Conservation (phyloP, 148 eudicot species). For the Salicornia ramosissima region DNA sequence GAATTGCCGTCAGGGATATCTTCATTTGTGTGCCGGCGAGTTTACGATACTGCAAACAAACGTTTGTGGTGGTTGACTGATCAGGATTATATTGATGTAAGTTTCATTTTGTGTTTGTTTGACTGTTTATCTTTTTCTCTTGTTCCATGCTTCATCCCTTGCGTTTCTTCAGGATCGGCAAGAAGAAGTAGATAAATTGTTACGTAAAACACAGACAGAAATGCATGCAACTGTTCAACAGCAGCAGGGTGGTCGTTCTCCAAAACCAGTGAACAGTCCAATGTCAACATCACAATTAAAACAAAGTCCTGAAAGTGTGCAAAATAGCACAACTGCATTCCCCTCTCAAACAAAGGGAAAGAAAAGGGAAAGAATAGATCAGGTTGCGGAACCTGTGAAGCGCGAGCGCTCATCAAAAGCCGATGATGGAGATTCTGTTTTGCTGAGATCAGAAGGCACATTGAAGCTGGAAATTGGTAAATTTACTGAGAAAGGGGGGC, state of each 20-base stretch:
- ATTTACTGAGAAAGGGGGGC: slow-evolving; percentile 68
- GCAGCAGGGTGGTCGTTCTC: slow-evolving; percentile 65
- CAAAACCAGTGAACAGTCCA: slow-evolving; percentile 55
- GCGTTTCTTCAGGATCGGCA: slow-evolving; percentile 53
- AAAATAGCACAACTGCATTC: slow-evolving; percentile 38
- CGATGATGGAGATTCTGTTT: slow-evolving; percentile 53
- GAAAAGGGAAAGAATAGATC: slow-evolving; percentile 73
- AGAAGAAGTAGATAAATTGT: slow-evolving; percentile 65
- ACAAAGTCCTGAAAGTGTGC: slow-evolving; percentile 51
- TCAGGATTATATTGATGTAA: slow-evolving; percentile 66
- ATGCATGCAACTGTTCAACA: slow-evolving; percentile 50
- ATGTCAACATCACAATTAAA: slow-evolving; percentile 44
- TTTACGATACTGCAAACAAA: slow-evolving; percentile 70
- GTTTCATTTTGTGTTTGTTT: not conserved
- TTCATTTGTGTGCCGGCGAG: slow-evolving; percentile 87
- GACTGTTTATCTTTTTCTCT: not conserved
- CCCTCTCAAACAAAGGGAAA: slow-evolving; percentile 60
- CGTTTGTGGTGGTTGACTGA: slow-evolving; percentile 94
- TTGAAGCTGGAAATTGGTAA: slow-evolving; percentile 62
- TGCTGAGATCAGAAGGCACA: slow-evolving; percentile 34
- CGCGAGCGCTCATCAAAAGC: slow-evolving; percentile 45
- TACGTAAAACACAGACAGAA: slow-evolving; percentile 50
- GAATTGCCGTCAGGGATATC: slow-evolving; percentile 79
- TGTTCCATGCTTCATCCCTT: not conserved
- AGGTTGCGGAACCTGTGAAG: slow-evolving; percentile 46